Evolutionary conservation across 2,329 filamentous ascomycete species (phyloP).

Genomic region (Sporothrix variecibatus): DNA sequence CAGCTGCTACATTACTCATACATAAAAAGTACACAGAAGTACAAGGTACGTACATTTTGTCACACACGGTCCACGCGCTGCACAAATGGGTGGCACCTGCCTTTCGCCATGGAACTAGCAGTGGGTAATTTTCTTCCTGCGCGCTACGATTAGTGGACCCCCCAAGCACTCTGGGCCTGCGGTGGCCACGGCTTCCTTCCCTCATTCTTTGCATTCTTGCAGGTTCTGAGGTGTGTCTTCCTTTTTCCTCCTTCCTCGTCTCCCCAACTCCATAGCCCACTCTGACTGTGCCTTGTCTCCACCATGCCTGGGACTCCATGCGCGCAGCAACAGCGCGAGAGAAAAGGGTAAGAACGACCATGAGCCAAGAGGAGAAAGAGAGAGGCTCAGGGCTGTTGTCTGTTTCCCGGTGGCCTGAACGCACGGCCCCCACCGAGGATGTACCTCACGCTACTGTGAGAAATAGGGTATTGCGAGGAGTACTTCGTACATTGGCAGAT

Average conservation of each 20-base stretch:
- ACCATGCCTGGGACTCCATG: slow-evolving; percentile 21
- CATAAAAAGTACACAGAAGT: background rate
- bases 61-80: slow-evolving; percentile 1
- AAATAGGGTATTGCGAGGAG: slow-evolving; percentile 6
- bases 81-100: slow-evolving; percentile 18
- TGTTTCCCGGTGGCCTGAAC: slow-evolving; percentile 18
- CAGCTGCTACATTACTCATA: background rate
- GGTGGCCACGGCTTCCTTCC: slow-evolving; percentile 13
- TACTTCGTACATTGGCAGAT: slow-evolving; percentile 16
- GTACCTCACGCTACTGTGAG: slow-evolving; percentile 16
- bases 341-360: background rate
- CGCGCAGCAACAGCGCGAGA: slow-evolving; percentile 6
- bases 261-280: slow-evolving; percentile 12
- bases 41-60: background rate
- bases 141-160: slow-evolving; percentile 18
- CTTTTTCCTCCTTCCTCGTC: slow-evolving; percentile 2
- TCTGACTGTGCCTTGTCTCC: slow-evolving; percentile 16
- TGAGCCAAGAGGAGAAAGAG: background rate
- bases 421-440: slow-evolving; percentile 27
- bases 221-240: slow-evolving; percentile 11
- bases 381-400: slow-evolving; percentile 3
- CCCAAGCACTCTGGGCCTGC: background rate
- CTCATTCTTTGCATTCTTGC: background rate
- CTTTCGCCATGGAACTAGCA: slow-evolving; percentile 6
- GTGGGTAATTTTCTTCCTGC: slow-evolving; percentile 18